phyloP scores from a whole-genome alignment of 129 eudicot species.

The Solidago caesia region DNA sequence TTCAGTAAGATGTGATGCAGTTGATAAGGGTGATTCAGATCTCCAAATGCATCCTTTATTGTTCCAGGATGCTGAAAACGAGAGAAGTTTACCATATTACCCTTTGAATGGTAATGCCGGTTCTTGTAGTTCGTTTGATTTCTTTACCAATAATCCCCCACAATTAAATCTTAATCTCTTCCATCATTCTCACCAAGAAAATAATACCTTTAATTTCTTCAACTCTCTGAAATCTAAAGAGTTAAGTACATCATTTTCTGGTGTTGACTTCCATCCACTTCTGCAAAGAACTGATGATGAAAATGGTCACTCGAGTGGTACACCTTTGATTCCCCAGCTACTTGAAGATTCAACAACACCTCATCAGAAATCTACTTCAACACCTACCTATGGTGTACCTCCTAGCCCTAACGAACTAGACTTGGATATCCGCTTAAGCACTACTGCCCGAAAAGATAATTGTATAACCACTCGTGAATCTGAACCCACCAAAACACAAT shows the following conservation, averaged over 20 bases:
- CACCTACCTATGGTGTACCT: constrained; percentile 35
- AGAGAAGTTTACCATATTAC: constrained; percentile 53
- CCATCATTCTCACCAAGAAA: constrained; percentile 50
- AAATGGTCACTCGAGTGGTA: constrained; percentile 8
- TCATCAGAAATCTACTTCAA: constrained; percentile 1
- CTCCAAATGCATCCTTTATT: constrained; percentile 92
- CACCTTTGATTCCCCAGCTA: constrained; percentile 16
- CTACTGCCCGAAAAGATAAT: constrained; percentile 44
- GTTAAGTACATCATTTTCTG: constrained; percentile 31
- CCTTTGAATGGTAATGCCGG: constrained; percentile 45
- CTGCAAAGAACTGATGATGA: constrained; percentile 54
- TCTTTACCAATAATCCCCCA: constrained; percentile 52
- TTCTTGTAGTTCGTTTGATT: constrained; percentile 62
- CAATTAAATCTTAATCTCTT: constrained; percentile 62
- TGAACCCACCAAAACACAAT: constrained; percentile 25
- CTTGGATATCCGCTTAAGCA: constrained; percentile 72
- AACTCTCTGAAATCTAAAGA: constrained; percentile 48
- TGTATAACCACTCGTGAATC: constrained; percentile 23
- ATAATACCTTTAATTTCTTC: constrained; percentile 43
- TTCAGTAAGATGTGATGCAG: constrained; percentile 27
- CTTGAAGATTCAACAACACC: constrained; percentile 30
- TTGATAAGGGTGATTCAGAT: constrained; percentile 52
- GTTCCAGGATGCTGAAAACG: constrained; percentile 68
- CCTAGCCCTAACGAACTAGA: constrained; percentile 61
- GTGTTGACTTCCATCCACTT: constrained; percentile 86